A percentile compares a stretch with the other conserved stretches of the same genome.
Evolutionary conservation across 2,329 filamentous ascomycete genomes (phyloP).

Genomic region (Phialophora macrospora): DNA sequence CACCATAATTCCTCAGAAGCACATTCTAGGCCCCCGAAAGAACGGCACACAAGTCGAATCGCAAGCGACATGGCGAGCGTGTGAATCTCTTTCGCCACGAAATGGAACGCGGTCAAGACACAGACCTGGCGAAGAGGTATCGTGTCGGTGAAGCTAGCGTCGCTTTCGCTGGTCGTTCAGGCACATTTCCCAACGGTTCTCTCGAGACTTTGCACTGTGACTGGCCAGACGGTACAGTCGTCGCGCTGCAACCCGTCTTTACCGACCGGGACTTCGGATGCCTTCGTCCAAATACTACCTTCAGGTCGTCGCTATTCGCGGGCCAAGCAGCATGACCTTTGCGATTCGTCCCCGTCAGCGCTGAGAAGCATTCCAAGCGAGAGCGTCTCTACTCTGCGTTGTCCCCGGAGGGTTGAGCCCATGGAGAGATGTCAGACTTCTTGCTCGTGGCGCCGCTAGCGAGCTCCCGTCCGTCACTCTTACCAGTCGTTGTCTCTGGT

Average conservation of each 20-base stretch:
- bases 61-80: not conserved
- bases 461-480: not conserved
- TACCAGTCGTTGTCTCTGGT: not conserved
- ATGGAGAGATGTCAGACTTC: not conserved
- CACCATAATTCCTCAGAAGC: not conserved
- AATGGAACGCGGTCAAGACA: not conserved
- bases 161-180: not conserved
- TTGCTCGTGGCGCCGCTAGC: not conserved
- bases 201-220: not conserved
- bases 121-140: not conserved
- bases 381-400: not conserved
- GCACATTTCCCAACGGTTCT: not conserved
- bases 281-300: not conserved
- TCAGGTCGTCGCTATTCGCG: conserved; percentile 4
- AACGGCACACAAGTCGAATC: not conserved
- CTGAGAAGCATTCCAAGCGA: not conserved
- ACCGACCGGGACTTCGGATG: not conserved
- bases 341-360: not conserved
- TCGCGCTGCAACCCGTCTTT: not conserved
- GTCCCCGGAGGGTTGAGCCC: not conserved
- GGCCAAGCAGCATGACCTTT: not conserved
- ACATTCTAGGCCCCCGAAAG: not conserved
- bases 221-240: not conserved
- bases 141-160: conserved; percentile 11
- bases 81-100: not conserved